Percentiles rank a stretch among this genome's conserved stretches.
Evolutionary conservation across 176 grass and related monocot species (phyloP).

Genomic region (Tillandsia fasciculata): DNA sequence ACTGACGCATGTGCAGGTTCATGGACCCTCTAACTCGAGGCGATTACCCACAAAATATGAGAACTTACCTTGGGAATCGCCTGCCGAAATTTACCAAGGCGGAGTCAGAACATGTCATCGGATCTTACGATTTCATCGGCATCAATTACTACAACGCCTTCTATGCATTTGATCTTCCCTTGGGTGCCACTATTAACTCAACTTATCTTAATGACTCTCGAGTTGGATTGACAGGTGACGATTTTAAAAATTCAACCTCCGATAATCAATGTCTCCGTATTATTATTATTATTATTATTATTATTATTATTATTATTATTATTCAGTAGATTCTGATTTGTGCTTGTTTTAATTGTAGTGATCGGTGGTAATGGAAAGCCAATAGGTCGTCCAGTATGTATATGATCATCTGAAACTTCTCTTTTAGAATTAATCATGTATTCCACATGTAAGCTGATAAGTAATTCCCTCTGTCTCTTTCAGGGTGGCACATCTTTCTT

Average conservation of each 20-base stretch:
- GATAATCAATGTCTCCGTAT: background rate
- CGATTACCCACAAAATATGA: slow-evolving; percentile 29
- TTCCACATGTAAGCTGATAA: background rate
- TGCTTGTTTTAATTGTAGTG: background rate
- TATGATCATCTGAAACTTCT: background rate
- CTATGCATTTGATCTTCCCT: slow-evolving; percentile 16
- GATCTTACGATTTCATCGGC: slow-evolving; percentile 37
- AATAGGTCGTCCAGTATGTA: slow-evolving; percentile 18
- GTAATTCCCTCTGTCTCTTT: background rate
- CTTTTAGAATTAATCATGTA: background rate
- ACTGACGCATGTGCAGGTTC: slow-evolving; percentile 10
- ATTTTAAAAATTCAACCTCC: no score
- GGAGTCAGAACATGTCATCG: slow-evolving; percentile 27
- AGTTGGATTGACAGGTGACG: no score
- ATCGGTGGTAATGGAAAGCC: background rate
- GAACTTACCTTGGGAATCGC: slow-evolving; percentile 10
- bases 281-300: background rate
- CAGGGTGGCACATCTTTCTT: slow-evolving; percentile 9
- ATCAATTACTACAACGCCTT: slow-evolving; percentile 32
- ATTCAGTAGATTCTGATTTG: background rate
- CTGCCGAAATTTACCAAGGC: slow-evolving; percentile 29
- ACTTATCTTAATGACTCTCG: no score
- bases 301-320: background rate
- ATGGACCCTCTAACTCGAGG: slow-evolving; percentile 25
- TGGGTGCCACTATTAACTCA: background rate